Evolutionary conservation across 345 rosid genomes (phyloP).

Genomic region (Populus pruinosa): DNA sequence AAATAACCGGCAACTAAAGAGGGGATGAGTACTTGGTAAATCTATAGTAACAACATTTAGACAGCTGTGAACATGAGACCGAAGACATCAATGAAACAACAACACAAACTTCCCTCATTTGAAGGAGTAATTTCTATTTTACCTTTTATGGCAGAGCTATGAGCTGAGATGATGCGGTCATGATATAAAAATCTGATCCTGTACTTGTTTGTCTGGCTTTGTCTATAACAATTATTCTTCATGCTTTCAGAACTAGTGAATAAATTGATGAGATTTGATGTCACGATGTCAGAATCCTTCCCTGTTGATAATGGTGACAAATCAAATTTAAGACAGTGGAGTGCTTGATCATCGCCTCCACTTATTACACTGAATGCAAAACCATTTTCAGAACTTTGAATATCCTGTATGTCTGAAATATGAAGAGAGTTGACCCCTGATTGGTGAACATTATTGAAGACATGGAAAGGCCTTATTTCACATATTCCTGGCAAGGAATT

Average conservation of each 20-base stretch:
- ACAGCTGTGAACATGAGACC: background rate
- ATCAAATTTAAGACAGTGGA: conserved; percentile 53
- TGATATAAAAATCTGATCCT: conserved; percentile 40
- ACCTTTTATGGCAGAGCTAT: conserved; percentile 92
- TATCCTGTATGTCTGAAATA: conserved; percentile 43
- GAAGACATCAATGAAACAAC: background rate
- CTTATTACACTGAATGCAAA: conserved; percentile 53
- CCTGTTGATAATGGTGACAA: conserved; percentile 18
- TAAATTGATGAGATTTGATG: conserved; percentile 10
- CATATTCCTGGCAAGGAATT: conserved; percentile 38
- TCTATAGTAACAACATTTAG: background rate
- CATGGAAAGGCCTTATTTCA: conserved; percentile 59
- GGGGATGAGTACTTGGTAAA: background rate
- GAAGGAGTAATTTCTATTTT: background rate
- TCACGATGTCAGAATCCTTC: conserved; percentile 18
- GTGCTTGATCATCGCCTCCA: conserved; percentile 97
- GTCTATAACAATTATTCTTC: conserved; percentile 14
- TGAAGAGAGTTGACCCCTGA: conserved; percentile 90
- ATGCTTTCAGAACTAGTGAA: conserved; percentile 21
- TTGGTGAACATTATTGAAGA: conserved; percentile 57
- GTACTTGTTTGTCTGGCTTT: conserved; percentile 33
- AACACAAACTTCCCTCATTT: background rate
- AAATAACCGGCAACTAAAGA: background rate
- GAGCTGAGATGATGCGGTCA: conserved; percentile 59
- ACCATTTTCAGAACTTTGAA: conserved; percentile 28